Base-by-base conservation (phyloP, 1,139 yeast species). In the Sugiyamaella castrensis region DNA sequence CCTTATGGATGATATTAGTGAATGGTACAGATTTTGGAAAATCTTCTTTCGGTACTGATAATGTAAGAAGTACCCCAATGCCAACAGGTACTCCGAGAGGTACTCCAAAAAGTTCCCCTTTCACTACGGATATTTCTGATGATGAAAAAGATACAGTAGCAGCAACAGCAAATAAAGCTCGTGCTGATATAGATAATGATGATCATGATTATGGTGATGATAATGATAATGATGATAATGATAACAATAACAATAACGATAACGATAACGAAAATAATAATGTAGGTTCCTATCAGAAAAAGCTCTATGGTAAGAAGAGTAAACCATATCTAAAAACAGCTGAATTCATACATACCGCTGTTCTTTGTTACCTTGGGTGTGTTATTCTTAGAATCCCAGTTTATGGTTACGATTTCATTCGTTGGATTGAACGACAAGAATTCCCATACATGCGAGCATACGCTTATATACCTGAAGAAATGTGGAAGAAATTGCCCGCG, bases 1-100 rank as follows among this genome's bases (percentile, higher is more conserved):
- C 71, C 3, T 65, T 80, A 51, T 83, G 88, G 87, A 63, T 71
- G n/a, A 55, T 68, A 13, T 70, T 70, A 48, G 59, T 79, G 41
- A 60, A 58, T 38, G 56, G 51, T n/a, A 45, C 60, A 3, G 53
- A 56, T 10, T 56, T 62, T 43, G 50, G 63, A 8, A 32, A 38
- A 7, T 37, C 51, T 6, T 48, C 60, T 12, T 52, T 53, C 39
- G 58, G 40, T 13, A 19, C 30, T 8, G 16, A 29, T 30, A 16
- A 55, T 12, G 57, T 44, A 3, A 51, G 42, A 4, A 50, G 47
- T 26, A 19, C 24, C 3, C 24, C 24, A 26, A 16, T 9, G 38
- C 45, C 8, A 33, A 39, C 35, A 19, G 50, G 45, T 30, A 34
- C 33, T 26, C 34, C 37, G 16, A 9, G 29, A 8, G 42, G 32